phyloP scores from a whole-genome alignment of 805 yeast species.

The Ogataea saltuana region DNA sequence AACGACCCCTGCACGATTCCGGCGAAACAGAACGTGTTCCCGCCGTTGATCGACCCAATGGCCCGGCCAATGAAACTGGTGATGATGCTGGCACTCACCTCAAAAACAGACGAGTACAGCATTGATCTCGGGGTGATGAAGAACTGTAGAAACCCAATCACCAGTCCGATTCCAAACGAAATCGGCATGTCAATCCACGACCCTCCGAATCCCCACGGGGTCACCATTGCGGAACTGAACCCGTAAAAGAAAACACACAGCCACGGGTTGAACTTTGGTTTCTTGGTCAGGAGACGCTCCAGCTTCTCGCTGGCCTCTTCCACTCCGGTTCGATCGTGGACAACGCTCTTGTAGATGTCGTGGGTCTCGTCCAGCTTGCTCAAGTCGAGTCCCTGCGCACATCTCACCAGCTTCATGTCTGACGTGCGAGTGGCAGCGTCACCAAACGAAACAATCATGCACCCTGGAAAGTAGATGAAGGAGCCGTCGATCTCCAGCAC shows the following conservation, averaged over 20 bases:
- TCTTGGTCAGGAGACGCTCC: slow-evolving; percentile 62
- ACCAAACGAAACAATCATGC: slow-evolving; percentile 92
- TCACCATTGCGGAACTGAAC: slow-evolving; percentile 73
- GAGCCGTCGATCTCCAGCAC: slow-evolving; percentile 94
- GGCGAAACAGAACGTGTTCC: slow-evolving; percentile 75
- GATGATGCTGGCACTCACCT: slow-evolving; percentile 85
- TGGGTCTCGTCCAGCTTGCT: slow-evolving; percentile 82
- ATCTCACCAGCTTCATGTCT: slow-evolving; percentile 85
- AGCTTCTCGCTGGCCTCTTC: slow-evolving; percentile 79
- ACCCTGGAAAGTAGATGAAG: slow-evolving; percentile 89
- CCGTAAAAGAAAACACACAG: slow-evolving; percentile 78
- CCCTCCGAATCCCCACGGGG: slow-evolving; percentile 85
- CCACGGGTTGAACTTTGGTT: slow-evolving; percentile 72
- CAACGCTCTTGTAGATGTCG: slow-evolving; percentile 79
- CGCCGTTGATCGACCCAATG: slow-evolving; percentile 73
- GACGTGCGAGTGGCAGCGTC: slow-evolving; percentile 93
- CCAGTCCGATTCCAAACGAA: slow-evolving; percentile 72
- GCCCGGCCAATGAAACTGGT: slow-evolving; percentile 88
- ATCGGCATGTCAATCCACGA: slow-evolving; percentile 90
- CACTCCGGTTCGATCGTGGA: slow-evolving; percentile 85
- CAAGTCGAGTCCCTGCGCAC: slow-evolving; percentile 85
- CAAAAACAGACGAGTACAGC: slow-evolving; percentile 86
- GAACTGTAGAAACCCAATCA: slow-evolving; percentile 83
- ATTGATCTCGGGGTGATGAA: slow-evolving; percentile 79
- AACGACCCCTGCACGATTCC: slow-evolving; percentile 88